Percentiles rank a stretch among this genome's conserved stretches.
phyloP scores from a whole-genome alignment of 495 filamentous ascomycete species.

The Apiosordaria backusii region DNA sequence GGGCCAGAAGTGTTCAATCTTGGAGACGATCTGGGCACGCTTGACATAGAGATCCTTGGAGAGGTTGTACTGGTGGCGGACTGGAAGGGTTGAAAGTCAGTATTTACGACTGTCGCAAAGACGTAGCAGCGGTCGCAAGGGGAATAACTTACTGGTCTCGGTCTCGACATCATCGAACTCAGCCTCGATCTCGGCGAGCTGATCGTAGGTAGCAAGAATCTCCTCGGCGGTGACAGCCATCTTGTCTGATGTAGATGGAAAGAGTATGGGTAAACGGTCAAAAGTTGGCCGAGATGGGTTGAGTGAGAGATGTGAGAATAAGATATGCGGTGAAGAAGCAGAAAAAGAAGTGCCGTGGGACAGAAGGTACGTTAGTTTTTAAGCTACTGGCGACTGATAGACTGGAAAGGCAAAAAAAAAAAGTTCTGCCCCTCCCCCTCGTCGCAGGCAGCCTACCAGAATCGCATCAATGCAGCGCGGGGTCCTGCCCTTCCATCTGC shows the following conservation, averaged over 20 bases:
- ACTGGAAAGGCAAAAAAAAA: not conserved
- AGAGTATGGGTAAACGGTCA: not conserved
- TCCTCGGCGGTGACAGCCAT: conserved; percentile 46
- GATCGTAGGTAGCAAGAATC: conserved; percentile 47
- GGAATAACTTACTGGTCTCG: conserved; percentile 58
- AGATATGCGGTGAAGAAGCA: not conserved
- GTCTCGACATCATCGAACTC: conserved; percentile 68
- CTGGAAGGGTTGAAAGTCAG: conserved; percentile 33
- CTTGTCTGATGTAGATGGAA: conserved; percentile 10
- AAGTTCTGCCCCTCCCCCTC: conserved; percentile 3
- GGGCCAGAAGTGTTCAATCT: conserved; percentile 83
- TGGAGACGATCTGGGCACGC: conserved; percentile 61
- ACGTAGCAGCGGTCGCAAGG: not conserved
- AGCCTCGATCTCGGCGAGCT: conserved; percentile 61
- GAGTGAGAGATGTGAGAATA: not conserved
- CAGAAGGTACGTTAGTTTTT: not conserved
- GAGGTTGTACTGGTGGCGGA: conserved; percentile 53
- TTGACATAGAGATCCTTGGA: conserved; percentile 63
- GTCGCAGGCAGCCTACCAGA: not conserved
- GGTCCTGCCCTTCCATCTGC: conserved; percentile 8
- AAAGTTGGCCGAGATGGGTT: conserved; percentile 4
- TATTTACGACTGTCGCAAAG: not conserved
- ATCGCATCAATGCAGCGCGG: conserved; percentile 9
- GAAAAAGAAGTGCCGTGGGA: not conserved
- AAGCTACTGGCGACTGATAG: not conserved